phyloP scores from a whole-genome alignment of 1,284 basidiomycete genomes.

The Peniophora sp. region DNA sequence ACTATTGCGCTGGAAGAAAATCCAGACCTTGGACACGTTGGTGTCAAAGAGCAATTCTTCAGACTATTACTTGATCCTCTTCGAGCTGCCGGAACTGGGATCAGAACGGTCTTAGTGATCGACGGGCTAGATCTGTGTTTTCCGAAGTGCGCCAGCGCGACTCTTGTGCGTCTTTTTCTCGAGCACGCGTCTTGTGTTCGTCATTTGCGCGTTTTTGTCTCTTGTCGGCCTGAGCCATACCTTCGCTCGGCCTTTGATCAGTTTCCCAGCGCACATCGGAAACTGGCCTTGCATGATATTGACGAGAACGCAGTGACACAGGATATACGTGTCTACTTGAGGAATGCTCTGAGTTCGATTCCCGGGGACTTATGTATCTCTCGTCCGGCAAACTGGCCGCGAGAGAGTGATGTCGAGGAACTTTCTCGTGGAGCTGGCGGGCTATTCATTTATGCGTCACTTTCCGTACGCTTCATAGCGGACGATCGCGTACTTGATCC shows the following conservation, averaged over 20 bases:
- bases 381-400: neutral
- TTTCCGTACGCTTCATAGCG: neutral
- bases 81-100: neutral
- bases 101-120: neutral
- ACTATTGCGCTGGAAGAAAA: neutral
- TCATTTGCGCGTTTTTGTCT: neutral
- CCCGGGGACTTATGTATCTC: neutral
- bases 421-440: neutral
- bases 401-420: neutral
- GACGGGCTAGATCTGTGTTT: neutral
- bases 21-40: neutral
- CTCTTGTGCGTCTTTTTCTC: neutral
- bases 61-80: neutral
- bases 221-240: conserved; percentile 1
- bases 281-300: neutral
- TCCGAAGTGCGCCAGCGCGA: neutral
- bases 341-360: neutral
- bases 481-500: neutral
- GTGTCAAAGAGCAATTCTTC: neutral
- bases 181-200: neutral
- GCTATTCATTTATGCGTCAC: conserved; percentile 1
- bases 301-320: neutral
- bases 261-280: neutral
- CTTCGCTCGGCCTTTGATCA: neutral
- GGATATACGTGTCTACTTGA: neutral